Percentiles rank a stretch among this genome's conserved stretches.
These are phyloP conservation scores for Globisporangium viniferum DNA, from an alignment of 352 stramenopile genomes.

Conservation along the genomic window DNA sequence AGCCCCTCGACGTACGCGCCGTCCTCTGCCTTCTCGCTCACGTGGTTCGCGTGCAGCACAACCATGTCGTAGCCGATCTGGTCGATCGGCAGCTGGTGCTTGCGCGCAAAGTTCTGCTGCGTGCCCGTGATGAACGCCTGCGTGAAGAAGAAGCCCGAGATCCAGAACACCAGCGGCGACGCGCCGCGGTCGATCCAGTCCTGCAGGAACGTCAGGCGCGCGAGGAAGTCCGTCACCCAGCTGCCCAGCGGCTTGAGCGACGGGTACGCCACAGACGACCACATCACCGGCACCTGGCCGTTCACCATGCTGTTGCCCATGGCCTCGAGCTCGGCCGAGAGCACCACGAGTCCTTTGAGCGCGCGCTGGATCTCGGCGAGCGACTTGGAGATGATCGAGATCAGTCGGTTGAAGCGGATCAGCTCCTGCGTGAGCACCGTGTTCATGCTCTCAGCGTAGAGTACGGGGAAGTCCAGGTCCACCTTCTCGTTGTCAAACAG, in stretches of 20 bases:
- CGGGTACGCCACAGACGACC: constrained; percentile 85
- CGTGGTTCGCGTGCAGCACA: constrained; percentile 52
- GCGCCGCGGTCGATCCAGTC: constrained; percentile 76
- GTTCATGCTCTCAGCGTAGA: constrained; percentile 88
- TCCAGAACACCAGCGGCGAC: constrained; percentile 89
- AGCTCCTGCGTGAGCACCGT: constrained; percentile 89
- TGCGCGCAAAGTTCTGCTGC: constrained; percentile 91
- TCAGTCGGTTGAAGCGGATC: constrained; percentile 90
- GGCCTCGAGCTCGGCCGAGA: constrained; percentile 89
- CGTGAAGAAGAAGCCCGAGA: constrained; percentile 94
- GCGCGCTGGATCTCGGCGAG: constrained; percentile 89
- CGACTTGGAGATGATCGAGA: constrained; percentile 68
- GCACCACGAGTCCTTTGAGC: constrained; percentile 91
- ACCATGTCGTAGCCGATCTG: constrained; percentile 88
- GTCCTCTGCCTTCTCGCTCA: constrained; percentile 67
- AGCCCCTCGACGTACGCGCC: constrained; percentile 87
- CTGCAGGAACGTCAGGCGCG: constrained; percentile 75
- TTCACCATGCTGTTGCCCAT: constrained; percentile 94
- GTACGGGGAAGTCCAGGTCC: constrained; percentile 79
- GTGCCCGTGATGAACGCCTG: constrained; percentile 94
- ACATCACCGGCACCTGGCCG: constrained; percentile 84
- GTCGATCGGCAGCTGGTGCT: constrained; percentile 90
- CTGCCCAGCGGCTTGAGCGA: constrained; percentile 90
- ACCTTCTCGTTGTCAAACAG: constrained; percentile 91
- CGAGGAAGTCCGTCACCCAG: constrained; percentile 91